These are phyloP conservation scores for Rhynchosporium graminicola DNA, from an alignment of 2,329 filamentous ascomycete species.

Conservation along the genomic window DNA sequence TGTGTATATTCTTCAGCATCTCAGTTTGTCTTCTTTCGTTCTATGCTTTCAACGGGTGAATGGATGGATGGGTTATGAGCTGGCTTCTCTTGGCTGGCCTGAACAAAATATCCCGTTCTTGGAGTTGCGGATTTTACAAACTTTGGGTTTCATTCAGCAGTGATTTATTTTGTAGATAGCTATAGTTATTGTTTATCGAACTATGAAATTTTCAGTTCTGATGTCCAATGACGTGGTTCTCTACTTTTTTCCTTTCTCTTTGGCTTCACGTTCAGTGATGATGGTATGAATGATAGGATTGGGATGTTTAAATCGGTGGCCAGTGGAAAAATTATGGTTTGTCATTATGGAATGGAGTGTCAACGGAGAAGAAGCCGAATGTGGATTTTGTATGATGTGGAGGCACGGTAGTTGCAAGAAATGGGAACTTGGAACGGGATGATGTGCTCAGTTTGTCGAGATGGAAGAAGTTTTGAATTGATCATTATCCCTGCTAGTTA, in stretches of 20 bases:
- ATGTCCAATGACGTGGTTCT: constrained; percentile 6
- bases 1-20: constrained; percentile 28
- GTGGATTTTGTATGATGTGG: too few species aligned
- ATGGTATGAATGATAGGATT: neutral
- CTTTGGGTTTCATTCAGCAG: neutral
- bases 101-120: neutral
- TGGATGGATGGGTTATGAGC: constrained; percentile 20
- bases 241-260: neutral
- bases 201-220: constrained; percentile 2
- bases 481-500: constrained; percentile 2
- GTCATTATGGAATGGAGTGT: neutral
- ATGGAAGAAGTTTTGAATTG: too few species aligned
- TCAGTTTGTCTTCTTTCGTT: neutral
- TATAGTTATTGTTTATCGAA: neutral
- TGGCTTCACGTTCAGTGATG: neutral
- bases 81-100: constrained; percentile 18
- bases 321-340: neutral
- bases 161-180: constrained; percentile 7
- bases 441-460: too few species aligned
- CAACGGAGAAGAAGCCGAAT: neutral
- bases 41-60: neutral
- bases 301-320: neutral
- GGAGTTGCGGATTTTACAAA: neutral
- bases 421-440: too few species aligned
- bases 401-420: too few species aligned